A percentile compares a stretch with the other conserved stretches of the same genome.
These are phyloP conservation scores for Mortierella sp. DNA, from an alignment of 371 early-diverging fungal genomes.

Conservation along the genomic window DNA sequence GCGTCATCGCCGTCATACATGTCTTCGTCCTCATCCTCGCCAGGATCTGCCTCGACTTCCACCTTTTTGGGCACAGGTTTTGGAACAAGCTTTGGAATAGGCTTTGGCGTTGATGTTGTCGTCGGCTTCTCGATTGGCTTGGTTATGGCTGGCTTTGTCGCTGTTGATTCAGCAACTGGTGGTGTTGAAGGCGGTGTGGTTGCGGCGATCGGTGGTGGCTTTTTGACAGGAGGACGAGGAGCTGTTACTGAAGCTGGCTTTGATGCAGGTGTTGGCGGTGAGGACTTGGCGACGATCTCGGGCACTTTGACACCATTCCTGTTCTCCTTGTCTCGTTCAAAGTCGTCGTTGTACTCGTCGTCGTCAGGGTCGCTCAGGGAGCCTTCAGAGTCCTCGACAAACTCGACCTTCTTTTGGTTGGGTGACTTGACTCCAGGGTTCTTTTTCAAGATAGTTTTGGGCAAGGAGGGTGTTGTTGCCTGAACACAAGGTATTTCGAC, in stretches of 20 bases:
- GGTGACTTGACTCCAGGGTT: slow-evolving; percentile 39
- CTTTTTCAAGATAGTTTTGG: slow-evolving; percentile 38
- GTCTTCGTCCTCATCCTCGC: slow-evolving; percentile 28
- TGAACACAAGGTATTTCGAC: slow-evolving; percentile 23
- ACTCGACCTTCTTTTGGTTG: slow-evolving; percentile 40
- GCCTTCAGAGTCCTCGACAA: slow-evolving; percentile 43
- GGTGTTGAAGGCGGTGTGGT: not conserved
- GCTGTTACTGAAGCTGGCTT: not conserved
- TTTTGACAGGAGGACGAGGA: not conserved
- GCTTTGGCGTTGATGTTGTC: not conserved
- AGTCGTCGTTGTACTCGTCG: slow-evolving; percentile 13
- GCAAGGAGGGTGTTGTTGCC: not conserved
- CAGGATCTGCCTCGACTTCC: slow-evolving; percentile 22
- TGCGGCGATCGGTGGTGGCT: not conserved
- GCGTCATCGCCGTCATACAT: slow-evolving; percentile 20
- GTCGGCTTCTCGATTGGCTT: not conserved
- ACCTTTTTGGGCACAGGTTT: slow-evolving; percentile 9
- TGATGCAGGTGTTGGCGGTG: not conserved
- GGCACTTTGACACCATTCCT: not conserved
- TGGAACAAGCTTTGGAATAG: not conserved
- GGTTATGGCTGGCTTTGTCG: not conserved
- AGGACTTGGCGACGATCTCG: not conserved
- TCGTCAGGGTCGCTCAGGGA: slow-evolving; percentile 38
- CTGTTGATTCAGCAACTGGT: not conserved
- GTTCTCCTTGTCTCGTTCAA: slow-evolving; percentile 19